phyloP scores from a whole-genome alignment of 108 stramenopile species.

The Cyclostephanos tholiformis region DNA sequence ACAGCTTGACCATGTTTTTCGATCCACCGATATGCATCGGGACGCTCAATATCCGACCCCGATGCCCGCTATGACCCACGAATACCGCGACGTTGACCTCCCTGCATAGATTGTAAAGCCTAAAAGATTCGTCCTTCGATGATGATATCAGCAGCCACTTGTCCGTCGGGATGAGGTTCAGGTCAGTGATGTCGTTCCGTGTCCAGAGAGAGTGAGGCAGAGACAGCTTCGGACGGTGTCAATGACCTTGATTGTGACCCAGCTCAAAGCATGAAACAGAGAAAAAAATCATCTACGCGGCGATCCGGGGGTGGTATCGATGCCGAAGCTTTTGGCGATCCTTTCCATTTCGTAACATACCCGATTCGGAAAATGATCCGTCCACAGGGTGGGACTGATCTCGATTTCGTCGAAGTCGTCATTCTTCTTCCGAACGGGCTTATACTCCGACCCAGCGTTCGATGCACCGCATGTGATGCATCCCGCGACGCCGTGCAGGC shows the following conservation, averaged over 20 bases:
- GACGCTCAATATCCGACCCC: constrained; percentile 64
- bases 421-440: constrained; percentile 77
- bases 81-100: constrained; percentile 77
- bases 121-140: constrained; percentile 78
- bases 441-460: constrained; percentile 72
- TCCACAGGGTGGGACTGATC: constrained; percentile 85
- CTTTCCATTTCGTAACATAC: constrained; percentile 66
- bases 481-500: constrained; percentile 48
- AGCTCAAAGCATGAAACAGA: no score
- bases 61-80: constrained; percentile 79
- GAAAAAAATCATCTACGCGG: background rate
- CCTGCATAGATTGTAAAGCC: constrained; percentile 84
- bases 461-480: constrained; percentile 75
- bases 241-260: constrained; percentile 73
- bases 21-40: constrained; percentile 76
- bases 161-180: constrained; percentile 62
- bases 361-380: constrained; percentile 90
- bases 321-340: constrained; percentile 52
- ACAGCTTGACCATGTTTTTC: constrained; percentile 65
- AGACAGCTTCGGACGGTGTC: constrained; percentile 53
- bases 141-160: constrained; percentile 68
- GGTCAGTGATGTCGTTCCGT: constrained; percentile 71
- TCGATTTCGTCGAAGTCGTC: constrained; percentile 89
- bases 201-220: constrained; percentile 57
- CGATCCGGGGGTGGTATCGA: constrained; percentile 21